Evolutionary conservation across 225 moss, liverwort and hornwort genomes (phyloP), one percentile per base, ranked within the genome.

Genomic region (Antitrichia curtipendula): DNA sequence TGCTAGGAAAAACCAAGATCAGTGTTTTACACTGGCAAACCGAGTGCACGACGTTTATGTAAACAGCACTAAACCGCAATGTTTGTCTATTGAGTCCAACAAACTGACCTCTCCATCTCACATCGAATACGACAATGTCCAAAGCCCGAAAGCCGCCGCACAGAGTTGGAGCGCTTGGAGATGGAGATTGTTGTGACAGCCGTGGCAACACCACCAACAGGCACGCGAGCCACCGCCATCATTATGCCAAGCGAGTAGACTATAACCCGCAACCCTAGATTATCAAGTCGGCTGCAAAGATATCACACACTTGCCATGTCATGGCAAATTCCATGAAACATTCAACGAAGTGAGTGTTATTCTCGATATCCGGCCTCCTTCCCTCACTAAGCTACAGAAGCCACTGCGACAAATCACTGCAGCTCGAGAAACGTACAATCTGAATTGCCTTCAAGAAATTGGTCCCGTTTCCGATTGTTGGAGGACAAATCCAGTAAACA

Each of bases 41-140:
- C 16, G 36, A 76, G 29, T 57, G 43, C 79, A 86, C 23, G 23
- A 66, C 36, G 31, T 29, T 71, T 82, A 41, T 4, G 23, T 32
- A 49, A 52, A 36, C 43, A 56, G 28, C 20, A 49, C 58, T n/a
- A 41, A 58, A 60, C 36, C 27, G 28, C 38, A 61, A 24, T 69
- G 38, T 78, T 87, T 59, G 56, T 28, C 75, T 54, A 32, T 25
- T 24, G 38, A 57, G 27, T 77, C 43, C 78, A 82, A 78, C 65
- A 85, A 80, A 83, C 91, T 72, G 6, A 91, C 91, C 90, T 90
- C 73, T 89, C 91, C 86, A 90, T 86, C 86, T 88, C 90, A 75
- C 88, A 91, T 83, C 86, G 74, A 80, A 90, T 80, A 61, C 80
- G 90, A 80, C 83, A 88, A 83, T 90, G 88, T 57, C 83, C 86